Evolutionary conservation across 495 filamentous ascomycete species (phyloP), one percentile per base, ranked within the genome.

Genomic region (Xylaria acuta): DNA sequence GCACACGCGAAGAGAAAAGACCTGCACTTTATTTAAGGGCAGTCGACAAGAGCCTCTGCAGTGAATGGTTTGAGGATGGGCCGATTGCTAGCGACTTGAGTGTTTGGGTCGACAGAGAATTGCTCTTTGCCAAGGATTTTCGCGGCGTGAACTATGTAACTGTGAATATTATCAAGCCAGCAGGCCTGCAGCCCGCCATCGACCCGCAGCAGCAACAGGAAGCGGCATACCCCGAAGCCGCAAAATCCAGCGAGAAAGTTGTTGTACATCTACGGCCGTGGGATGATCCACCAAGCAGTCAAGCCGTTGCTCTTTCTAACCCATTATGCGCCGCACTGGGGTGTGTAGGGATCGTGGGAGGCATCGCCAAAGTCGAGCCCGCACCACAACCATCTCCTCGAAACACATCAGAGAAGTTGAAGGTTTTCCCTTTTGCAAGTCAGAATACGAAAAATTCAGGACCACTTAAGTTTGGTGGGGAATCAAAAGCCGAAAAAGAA

Each of bases 391-490:
- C 78, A 36, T 58, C 84, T 51, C 72, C 79, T 14, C 80, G 79
- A 4, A 82, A 74, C 51, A 74, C 80, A 11, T 72, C 80, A 0
- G 80, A 86, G 58, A 86, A 84, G 71, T 77, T 99, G 22, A 96
- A 92, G 71, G 81, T 98, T 0, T 92, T 90, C 73, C 97, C 96
- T 0, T 97, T 97, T 73, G 81, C 87, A 11, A 81, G 85, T 2
- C 81, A 88, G 36, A 79, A 81, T 2, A 79, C 84, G 20, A 88
- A 87, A 65, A 81, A 87, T 30, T 84, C 83, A 20, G 86, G 88
- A 47, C 91, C 92, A 0, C 82, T 98, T 25, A 94, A 92, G 76
- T 97, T 98, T 77, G 97, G 97, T 6, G 92, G 93, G 8, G 93
- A 97, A 71, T 92, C 93, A 9, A 92, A 92, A 68, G 87, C 89